phyloP scores from a whole-genome alignment of 1,284 basidiomycete genomes.

The Stygiomarasmius scandens region DNA sequence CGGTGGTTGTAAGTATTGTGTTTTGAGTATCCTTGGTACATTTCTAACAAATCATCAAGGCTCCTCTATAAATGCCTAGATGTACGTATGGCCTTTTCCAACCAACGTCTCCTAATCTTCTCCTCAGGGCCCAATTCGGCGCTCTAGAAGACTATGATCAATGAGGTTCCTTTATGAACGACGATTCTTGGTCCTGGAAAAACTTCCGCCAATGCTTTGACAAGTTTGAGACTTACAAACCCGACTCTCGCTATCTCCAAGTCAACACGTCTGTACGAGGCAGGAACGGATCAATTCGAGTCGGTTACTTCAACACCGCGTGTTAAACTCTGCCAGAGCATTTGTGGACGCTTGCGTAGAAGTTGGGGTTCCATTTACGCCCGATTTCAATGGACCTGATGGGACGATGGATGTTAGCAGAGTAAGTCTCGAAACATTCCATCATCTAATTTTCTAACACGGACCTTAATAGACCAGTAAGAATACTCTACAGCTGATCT shows the following conservation, averaged over 20 bases:
- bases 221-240: constrained; percentile 60
- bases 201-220: constrained; percentile 59
- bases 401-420: constrained; percentile 56
- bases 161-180: constrained; percentile 59
- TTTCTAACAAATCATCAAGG: constrained; percentile 37
- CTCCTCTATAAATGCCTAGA: constrained; percentile 67
- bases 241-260: constrained; percentile 46
- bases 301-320: constrained; percentile 45
- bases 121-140: constrained; percentile 66
- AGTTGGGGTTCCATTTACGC: constrained; percentile 48
- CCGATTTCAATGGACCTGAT: constrained; percentile 53
- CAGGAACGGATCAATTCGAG: constrained; percentile 49
- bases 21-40: not conserved
- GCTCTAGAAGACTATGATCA: constrained; percentile 72
- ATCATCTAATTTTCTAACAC: constrained; percentile 1
- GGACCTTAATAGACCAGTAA: constrained; percentile 5
- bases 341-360: constrained; percentile 52
- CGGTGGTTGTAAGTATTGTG: constrained; percentile 60
- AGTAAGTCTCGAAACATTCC: constrained; percentile 40
- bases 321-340: constrained; percentile 36
- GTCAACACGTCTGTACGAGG: constrained; percentile 51
- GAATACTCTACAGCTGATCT: not conserved
- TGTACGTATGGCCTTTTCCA: constrained; percentile 38
- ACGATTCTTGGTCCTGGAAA: constrained; percentile 65
- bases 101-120: not conserved